A percentile compares a stretch with the other conserved stretches of the same genome.
Evolutionary conservation across 768 basidiomycete species (phyloP).

Genomic region (Mycena filopes): DNA sequence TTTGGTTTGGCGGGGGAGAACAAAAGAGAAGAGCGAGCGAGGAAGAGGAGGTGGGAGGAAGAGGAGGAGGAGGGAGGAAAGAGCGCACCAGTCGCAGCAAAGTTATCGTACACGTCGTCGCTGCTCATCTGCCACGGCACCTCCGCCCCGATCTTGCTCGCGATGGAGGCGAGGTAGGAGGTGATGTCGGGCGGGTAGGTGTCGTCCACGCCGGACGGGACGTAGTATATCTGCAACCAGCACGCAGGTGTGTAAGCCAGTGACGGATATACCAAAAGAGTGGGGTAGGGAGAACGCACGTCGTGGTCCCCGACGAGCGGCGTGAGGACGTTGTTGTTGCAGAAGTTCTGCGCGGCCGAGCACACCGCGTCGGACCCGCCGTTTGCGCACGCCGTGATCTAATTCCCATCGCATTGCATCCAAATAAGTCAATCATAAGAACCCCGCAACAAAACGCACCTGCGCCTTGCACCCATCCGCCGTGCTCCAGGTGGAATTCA

Average conservation of each 20-base stretch:
- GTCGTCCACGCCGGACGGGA: constrained; percentile 53
- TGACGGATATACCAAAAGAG: too few species aligned
- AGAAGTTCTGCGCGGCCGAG: constrained; percentile 65
- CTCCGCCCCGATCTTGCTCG: constrained; percentile 55
- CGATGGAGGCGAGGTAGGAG: constrained; percentile 43
- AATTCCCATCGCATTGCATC: too few species aligned
- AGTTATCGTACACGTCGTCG: constrained; percentile 55
- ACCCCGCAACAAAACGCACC: too few species aligned
- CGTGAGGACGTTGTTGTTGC: constrained; percentile 64
- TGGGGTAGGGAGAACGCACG: constrained; percentile 42
- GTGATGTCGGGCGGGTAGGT: constrained; percentile 60
- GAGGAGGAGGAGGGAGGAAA: neutral
- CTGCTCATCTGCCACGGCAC: constrained; percentile 53
- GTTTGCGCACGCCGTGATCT: constrained; percentile 67
- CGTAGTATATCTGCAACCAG: constrained; percentile 57
- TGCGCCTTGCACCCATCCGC: constrained; percentile 60
- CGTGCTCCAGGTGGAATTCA: constrained; percentile 56
- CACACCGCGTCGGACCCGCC: constrained; percentile 60
- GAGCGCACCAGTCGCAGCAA: constrained; percentile 51
- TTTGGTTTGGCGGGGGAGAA: too few species aligned
- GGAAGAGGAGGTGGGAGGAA: too few species aligned
- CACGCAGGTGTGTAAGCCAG: too few species aligned
- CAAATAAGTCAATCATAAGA: too few species aligned
- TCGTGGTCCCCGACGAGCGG: constrained; percentile 67
- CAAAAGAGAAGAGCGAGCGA: too few species aligned